phyloP scores from a whole-genome alignment of 1,284 basidiomycete species.

The Cerioporus squamosus region DNA sequence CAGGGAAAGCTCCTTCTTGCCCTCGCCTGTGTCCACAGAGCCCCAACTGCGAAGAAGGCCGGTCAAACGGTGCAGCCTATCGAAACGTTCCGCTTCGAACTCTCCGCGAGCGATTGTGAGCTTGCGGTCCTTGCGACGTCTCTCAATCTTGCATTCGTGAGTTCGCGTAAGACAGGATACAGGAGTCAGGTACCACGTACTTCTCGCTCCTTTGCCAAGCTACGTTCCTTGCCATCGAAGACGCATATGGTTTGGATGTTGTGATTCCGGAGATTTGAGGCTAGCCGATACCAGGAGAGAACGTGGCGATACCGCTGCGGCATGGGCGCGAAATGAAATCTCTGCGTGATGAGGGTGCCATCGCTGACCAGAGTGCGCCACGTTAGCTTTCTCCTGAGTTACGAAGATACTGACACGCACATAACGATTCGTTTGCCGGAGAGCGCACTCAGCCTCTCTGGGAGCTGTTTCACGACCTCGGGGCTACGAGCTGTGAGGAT shows the following conservation, averaged over 20 bases:
- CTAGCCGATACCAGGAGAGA: slow-evolving; percentile 75
- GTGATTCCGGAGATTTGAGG: slow-evolving; percentile 60
- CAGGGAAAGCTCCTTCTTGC: background rate
- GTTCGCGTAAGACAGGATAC: background rate
- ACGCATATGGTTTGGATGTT: slow-evolving; percentile 70
- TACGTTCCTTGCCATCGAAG: slow-evolving; percentile 74
- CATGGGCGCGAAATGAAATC: slow-evolving; percentile 70
- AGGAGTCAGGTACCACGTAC: slow-evolving; percentile 39
- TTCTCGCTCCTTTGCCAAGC: slow-evolving; percentile 70
- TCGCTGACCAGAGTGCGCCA: slow-evolving; percentile 51
- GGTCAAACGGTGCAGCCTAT: slow-evolving; percentile 47
- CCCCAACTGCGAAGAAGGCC: slow-evolving; percentile 40
- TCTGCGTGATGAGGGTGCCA: slow-evolving; percentile 81
- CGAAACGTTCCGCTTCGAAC: slow-evolving; percentile 58
- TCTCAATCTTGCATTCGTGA: slow-evolving; percentile 28
- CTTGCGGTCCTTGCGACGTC: slow-evolving; percentile 52
- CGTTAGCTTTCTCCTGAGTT: background rate
- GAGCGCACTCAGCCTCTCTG: slow-evolving; percentile 61
- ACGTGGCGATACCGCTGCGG: slow-evolving; percentile 70
- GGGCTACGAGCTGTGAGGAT: slow-evolving; percentile 48
- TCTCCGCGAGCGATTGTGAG: slow-evolving; percentile 50
- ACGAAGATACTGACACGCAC: slow-evolving; percentile 40
- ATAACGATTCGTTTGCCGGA: slow-evolving; percentile 71
- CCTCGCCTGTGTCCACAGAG: slow-evolving; percentile 20
- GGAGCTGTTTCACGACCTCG: slow-evolving; percentile 62